Evolutionary conservation across 495 filamentous ascomycete genomes (phyloP).

Genomic region (Filosporella fistucella): DNA sequence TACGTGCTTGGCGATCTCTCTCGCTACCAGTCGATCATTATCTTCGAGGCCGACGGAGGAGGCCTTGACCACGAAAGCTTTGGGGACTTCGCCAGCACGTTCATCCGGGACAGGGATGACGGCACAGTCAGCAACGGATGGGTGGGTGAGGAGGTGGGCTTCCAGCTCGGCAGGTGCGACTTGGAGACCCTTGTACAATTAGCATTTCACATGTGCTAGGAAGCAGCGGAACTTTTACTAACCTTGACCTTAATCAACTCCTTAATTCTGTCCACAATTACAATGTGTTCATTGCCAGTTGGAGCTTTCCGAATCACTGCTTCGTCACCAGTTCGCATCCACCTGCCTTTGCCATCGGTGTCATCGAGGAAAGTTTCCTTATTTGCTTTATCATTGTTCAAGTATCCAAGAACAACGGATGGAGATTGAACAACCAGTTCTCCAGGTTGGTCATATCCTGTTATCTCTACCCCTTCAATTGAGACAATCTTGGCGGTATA

Average conservation of each 20-base stretch:
- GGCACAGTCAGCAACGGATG: constrained; percentile 74
- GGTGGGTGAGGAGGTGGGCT: constrained; percentile 80
- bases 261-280: constrained; percentile 86
- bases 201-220: constrained; percentile 1
- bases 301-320: constrained; percentile 62
- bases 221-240: constrained; percentile 19
- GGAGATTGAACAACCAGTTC: constrained; percentile 76
- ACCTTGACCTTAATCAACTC: constrained; percentile 95
- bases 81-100: constrained; percentile 74
- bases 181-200: constrained; percentile 65
- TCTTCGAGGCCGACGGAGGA: constrained; percentile 52
- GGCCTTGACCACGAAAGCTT: constrained; percentile 81
- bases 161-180: constrained; percentile 91
- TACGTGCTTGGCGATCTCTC: constrained; percentile 70
- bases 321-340: constrained; percentile 86
- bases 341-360: constrained; percentile 55
- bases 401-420: constrained; percentile 74
- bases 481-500: constrained; percentile 65
- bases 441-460: constrained; percentile 68
- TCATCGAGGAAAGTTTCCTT: constrained; percentile 74
- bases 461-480: constrained; percentile 71
- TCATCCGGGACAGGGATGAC: constrained; percentile 80
- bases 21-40: constrained; percentile 50
- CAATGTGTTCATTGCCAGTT: constrained; percentile 66
- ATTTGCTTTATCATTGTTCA: constrained; percentile 80